Base-by-base conservation (phyloP, 2,329 filamentous ascomycete genomes). In the Penicillium sp. region DNA sequence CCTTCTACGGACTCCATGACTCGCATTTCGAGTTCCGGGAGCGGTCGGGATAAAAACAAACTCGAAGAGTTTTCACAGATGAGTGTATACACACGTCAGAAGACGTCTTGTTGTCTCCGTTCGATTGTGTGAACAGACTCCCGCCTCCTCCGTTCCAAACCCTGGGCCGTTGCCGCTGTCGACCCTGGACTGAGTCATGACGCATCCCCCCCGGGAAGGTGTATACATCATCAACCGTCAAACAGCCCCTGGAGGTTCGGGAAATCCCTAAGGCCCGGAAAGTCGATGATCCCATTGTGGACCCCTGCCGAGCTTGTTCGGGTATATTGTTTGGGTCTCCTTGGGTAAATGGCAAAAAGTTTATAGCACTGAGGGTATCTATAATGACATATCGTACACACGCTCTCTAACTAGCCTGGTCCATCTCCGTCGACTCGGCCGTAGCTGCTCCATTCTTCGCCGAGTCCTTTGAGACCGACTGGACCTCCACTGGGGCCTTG, bases 371-470 rank as follows among this genome's bases (percentile, higher is more conserved):
- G 20, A 22, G 54, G 54, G 52, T 55, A 57, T 57, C 44, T 56
- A 45, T 18, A 25, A 41, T 41, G 22, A 41, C 39, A 41, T 44
- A 44, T 44, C 24, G 41, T 44, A 44, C 41, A 44, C n/a, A n/a
- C 3, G 9, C 24, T 16, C 39, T 38, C 20, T 22, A 36, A 20
- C 5, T 28, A 46, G 36, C 52, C 41, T 46, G 38, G n/a, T 57
- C 53, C 33, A 62, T 35, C 28, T 58, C 48, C 58, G 60, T 58
- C 38, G 60, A 44, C 14, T 60, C 58, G 40, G 51, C 33, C 10
- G 44, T 46, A 38, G 51, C 53, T 38, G 58, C 54, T 41, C 11
- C 22, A 16, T 42, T 46, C 45, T 54, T 55, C 27, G 56, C 54
- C 22, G 47, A 36, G 16, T 44, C 47, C 5, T 48, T 44, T 14